Percentiles rank a stretch among this genome's conserved stretches.
Conservation (phyloP, 2,329 filamentous ascomycete species). For the Cladophialophora exuberans region DNA sequence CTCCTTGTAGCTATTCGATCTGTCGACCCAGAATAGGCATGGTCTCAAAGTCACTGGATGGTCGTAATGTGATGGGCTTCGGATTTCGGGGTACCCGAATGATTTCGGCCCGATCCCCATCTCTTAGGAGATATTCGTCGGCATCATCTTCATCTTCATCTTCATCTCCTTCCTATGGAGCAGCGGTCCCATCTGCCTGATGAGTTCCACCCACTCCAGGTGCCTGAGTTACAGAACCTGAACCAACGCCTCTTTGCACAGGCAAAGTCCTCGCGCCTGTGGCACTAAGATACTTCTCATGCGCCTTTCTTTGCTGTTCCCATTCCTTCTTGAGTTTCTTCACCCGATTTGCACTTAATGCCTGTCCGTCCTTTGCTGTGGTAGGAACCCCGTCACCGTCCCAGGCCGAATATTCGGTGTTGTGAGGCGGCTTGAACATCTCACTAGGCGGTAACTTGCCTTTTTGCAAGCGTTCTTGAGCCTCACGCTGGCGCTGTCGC, state of each 20-base stretch:
- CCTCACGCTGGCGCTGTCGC: conserved; percentile 61
- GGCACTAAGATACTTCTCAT: conserved; percentile 62
- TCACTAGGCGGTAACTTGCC: conserved; percentile 61
- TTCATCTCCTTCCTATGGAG: too few relatives aligned
- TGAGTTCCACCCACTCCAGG: too few relatives aligned
- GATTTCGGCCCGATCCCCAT: too few relatives aligned
- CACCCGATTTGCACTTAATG: conserved; percentile 74
- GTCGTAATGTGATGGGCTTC: not conserved
- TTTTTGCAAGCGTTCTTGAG: conserved; percentile 55
- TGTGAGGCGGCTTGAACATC: conserved; percentile 58
- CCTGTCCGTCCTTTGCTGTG: conserved; percentile 74
- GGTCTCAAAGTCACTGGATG: not conserved
- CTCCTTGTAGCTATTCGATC: not conserved
- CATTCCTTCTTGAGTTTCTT: conserved; percentile 90
- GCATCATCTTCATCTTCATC: too few relatives aligned
- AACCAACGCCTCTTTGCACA: too few relatives aligned
- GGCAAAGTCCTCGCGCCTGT: not conserved
- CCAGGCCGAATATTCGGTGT: conserved; percentile 72
- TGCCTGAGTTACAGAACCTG: too few relatives aligned
- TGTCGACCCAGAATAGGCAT: not conserved
- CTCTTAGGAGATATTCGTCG: too few relatives aligned
- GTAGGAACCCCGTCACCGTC: conserved; percentile 80
- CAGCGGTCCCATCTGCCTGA: too few relatives aligned
- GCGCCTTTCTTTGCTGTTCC: conserved; percentile 85
- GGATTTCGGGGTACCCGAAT: too few relatives aligned